Conservation (phyloP, 1,284 basidiomycete genomes). For the Boletus smithii region DNA sequence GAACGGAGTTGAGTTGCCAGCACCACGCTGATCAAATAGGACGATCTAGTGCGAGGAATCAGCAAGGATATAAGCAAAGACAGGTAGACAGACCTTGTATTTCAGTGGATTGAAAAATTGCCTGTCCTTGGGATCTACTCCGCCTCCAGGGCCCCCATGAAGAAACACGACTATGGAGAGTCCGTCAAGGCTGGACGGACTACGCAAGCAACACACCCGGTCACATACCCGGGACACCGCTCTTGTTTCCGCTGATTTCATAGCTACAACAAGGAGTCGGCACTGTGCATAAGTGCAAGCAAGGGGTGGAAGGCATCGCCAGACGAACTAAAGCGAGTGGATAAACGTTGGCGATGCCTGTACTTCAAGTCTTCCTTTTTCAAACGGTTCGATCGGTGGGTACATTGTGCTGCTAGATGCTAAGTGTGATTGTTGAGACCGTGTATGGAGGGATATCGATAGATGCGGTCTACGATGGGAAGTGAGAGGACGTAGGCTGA, state of each 20-base stretch:
- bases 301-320: background rate
- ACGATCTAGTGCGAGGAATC: conserved; percentile 51
- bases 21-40: conserved; percentile 81
- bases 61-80: conserved; percentile 9
- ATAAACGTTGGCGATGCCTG: conserved; percentile 47
- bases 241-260: conserved; percentile 74
- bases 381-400: conserved; percentile 59
- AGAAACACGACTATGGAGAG: conserved; percentile 68
- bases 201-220: background rate
- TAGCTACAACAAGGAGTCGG: conserved; percentile 48
- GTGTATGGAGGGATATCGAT: conserved; percentile 20
- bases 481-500: too few species aligned
- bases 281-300: conserved; percentile 3
- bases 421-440: background rate
- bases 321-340: conserved; percentile 75
- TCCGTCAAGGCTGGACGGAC: background rate
- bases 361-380: conserved; percentile 67
- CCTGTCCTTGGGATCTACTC: conserved; percentile 62
- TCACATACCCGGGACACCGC: conserved; percentile 68
- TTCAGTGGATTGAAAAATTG: conserved; percentile 79
- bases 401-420: conserved; percentile 43
- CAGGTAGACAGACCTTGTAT: conserved; percentile 59
- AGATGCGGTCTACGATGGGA: conserved; percentile 15
- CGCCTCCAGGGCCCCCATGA: conserved; percentile 83
- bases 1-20: conserved; percentile 83